phyloP scores from a whole-genome alignment of 1,139 yeast species.

The Blastobotrys indianensis region DNA sequence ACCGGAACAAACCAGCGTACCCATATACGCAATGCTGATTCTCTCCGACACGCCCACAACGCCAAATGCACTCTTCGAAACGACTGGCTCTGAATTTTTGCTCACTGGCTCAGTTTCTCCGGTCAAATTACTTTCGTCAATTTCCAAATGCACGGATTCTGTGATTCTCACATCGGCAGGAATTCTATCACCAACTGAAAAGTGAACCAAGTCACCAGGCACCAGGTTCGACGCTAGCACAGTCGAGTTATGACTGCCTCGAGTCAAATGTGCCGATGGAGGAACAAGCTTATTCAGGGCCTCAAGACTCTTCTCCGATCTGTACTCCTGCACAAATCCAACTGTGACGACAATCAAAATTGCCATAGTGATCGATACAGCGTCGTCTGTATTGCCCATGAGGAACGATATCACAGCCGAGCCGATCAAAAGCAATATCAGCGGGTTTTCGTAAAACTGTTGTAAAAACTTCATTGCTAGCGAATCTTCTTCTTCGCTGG shows the following conservation, averaged over 20 bases:
- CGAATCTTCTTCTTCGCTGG: constrained; percentile 69
- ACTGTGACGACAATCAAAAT: constrained; percentile 87
- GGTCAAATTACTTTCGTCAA: constrained; percentile 89
- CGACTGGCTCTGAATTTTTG: constrained; percentile 45
- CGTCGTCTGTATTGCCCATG: constrained; percentile 93
- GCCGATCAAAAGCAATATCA: constrained; percentile 78
- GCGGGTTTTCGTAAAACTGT: constrained; percentile 82
- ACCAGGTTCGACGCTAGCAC: constrained; percentile 81
- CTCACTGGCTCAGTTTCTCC: constrained; percentile 88
- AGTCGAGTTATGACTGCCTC: constrained; percentile 60
- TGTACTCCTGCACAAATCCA: constrained; percentile 92
- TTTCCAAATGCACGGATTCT: constrained; percentile 67
- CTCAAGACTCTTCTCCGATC: constrained; percentile 88
- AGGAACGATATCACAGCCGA: constrained; percentile 78
- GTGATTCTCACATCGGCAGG: constrained; percentile 88
- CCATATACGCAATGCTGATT: constrained; percentile 82
- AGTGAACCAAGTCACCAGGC: constrained; percentile 90
- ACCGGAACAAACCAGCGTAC: constrained; percentile 91
- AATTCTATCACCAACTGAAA: constrained; percentile 85
- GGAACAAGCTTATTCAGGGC: constrained; percentile 91
- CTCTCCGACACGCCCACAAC: constrained; percentile 57
- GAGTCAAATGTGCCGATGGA: constrained; percentile 82
- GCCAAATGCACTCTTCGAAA: constrained; percentile 30
- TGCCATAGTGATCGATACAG: constrained; percentile 77
- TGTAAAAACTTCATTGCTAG: constrained; percentile 61